Evolutionary conservation across 164 flowering plant genomes (phyloP).

Genomic region (Vitis labrusca): DNA sequence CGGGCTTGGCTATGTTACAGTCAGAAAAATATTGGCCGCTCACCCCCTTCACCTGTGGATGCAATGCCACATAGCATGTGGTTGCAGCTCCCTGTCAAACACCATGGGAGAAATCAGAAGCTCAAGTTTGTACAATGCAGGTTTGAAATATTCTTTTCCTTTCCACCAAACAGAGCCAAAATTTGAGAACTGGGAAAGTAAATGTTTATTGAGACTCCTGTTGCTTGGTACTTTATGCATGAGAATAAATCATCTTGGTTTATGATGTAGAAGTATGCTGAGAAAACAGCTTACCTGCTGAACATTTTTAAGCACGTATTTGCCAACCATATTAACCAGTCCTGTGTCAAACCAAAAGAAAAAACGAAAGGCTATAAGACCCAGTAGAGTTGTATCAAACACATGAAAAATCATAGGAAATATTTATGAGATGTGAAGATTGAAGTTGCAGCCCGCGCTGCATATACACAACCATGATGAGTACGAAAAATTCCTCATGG

Average conservation of each 20-base stretch:
- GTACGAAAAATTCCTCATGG: no score
- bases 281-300: constrained; percentile 29
- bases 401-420: no score
- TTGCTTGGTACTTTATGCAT: not conserved
- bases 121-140: not conserved
- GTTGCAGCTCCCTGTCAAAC: constrained; percentile 40
- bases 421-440: no score
- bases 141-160: not conserved
- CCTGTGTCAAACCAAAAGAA: constrained; percentile 24
- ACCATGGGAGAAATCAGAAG: no score
- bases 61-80: constrained; percentile 44
- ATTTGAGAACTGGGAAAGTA: not conserved
- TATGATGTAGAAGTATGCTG: not conserved
- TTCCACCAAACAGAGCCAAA: not conserved
- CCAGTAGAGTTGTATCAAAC: no score
- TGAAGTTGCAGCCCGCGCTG: no score
- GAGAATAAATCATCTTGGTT: not conserved
- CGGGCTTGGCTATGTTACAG: constrained; percentile 29
- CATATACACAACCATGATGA: no score
- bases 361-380: not conserved
- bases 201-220: no score
- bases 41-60: constrained; percentile 34
- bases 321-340: constrained; percentile 20
- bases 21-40: constrained; percentile 38
- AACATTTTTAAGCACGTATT: constrained; percentile 31